Evolutionary conservation across 139 green algal species (phyloP), one percentile per base, ranked within the genome.

Genomic region (Diplosphaera chodatii): DNA sequence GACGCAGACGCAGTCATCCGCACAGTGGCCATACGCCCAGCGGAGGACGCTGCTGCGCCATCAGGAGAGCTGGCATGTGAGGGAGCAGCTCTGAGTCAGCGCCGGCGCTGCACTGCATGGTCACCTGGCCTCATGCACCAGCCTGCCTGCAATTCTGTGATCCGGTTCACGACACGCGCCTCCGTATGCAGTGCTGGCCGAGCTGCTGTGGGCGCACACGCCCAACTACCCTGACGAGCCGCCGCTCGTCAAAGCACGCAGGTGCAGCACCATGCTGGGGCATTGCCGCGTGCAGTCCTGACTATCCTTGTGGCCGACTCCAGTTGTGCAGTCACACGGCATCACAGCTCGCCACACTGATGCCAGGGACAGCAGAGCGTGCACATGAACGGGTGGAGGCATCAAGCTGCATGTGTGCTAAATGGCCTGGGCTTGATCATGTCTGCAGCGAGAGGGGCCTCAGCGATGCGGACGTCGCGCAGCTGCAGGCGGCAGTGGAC

Each of bases 401-500:
- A n/a, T n/a, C 48, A 10, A n/a, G 31, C 32, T 73, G 13, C 3
- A 5, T 59, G 48, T 25, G 18, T 59, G 48, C 48, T 13, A 13
- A 48, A 13, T 48, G 37, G 28, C n/a, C n/a, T n/a, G n/a, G n/a
- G n/a, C n/a, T n/a, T n/a, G n/a, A n/a, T n/a, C n/a, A n/a, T n/a
- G n/a, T n/a, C 48, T 66, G 86, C 64, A 88, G 81, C 48, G 73
- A 90, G 55, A 76, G 79, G 2, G 88, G 88, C 23, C 76, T 97
- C 3, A 85, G 70, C 59, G 84, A 91, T 23, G 80, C 78, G 0
- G 87, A 96, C 37, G 70, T 96, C 4, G 79, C 67, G 4, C 68
- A 63, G 15, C 77, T 85, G 27, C 81, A 77, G 23, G 64, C 27
- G 0, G 34, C 81, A 31, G 27, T 92, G 32, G 68, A 86, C 5